phyloP scores from a whole-genome alignment of 768 basidiomycete genomes.

The Sutorius australiensis region DNA sequence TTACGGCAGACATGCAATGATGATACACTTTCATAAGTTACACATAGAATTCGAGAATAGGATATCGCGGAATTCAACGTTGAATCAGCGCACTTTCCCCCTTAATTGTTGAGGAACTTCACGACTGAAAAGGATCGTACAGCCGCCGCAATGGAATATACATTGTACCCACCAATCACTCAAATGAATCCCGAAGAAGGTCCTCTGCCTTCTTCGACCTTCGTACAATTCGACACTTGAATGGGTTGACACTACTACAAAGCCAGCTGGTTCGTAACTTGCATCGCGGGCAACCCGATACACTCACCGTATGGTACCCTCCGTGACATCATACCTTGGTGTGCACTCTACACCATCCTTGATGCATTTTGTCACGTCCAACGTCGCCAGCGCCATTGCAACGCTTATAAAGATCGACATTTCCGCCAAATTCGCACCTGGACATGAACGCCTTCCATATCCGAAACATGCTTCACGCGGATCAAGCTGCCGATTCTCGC shows the following conservation, averaged over 20 bases:
- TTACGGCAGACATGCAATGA: too few species aligned
- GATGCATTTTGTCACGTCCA: slow-evolving; percentile 4
- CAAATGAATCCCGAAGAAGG: not conserved
- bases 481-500: slow-evolving; percentile 6
- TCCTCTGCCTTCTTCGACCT: too few species aligned
- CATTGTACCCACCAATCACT: not conserved
- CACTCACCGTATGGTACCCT: slow-evolving; percentile 2
- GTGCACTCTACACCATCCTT: slow-evolving; percentile 1
- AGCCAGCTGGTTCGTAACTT: not conserved
- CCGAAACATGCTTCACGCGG: slow-evolving; percentile 15
- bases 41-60: too few species aligned
- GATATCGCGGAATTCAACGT: too few species aligned
- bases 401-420: slow-evolving; percentile 1
- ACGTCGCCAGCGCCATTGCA: slow-evolving; percentile 8
- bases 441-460: slow-evolving; percentile 13
- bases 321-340: slow-evolving; percentile 1
- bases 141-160: too few species aligned
- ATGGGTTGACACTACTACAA: not conserved
- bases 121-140: too few species aligned
- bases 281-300: not conserved
- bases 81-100: too few species aligned
- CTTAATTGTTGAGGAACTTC: too few species aligned
- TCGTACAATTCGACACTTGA: too few species aligned
- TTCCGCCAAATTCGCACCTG: slow-evolving; percentile 7
- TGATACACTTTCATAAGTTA: too few species aligned